Base-by-base conservation (phyloP, 306 rosid genomes). In the Hippophae tibetana region DNA sequence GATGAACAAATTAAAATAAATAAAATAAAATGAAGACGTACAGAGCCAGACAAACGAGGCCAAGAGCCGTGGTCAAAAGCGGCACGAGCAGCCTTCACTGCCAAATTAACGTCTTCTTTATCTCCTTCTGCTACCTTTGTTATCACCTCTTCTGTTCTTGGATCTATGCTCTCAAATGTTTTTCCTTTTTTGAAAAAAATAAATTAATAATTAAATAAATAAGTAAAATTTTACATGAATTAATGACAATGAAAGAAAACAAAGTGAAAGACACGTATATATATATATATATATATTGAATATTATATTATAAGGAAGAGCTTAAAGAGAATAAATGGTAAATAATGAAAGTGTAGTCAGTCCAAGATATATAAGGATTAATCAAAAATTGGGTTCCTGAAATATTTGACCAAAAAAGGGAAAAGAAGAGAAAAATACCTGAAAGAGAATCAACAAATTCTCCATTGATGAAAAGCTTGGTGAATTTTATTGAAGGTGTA, bases 401-500 rank as follows among this genome's bases (percentile, higher is more conserved):
- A 9, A 9, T 3, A 42, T 1, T 8, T 5, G n/a, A 9, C 10
- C 0, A 47, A 38, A 49, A 56, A 54, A 44, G 42, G 31, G n/a
- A 50, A 23, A 10, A 40, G 5, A 6, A 11, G 5, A 48, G 5
- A 6, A 13, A 48, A 8, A 26, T 45, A 86, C 97, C 95, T 79
- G 96, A 88, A 73, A 85, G 0, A 3, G 99, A 80, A 61, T 85
- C 84, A 57, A 83, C 80, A 63, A 85, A 92, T 10, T 80, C 54
- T 56, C 99, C 99, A 70, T 92, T 85, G 77, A 92, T 80, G 85
- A 92, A 88, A 61, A 88, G 89, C 79, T 92, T 84, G 27, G 96
- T 88, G 83, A 88, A 92, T 58, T 82, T 92, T 75, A 88, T 72
- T 9, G 75, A 31, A 31, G 38, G 38, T 6, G 95, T 86, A 7